Percentiles rank a stretch among this genome's conserved stretches.
These are phyloP conservation scores for Smithsoniella earleae DNA, from an alignment of 163 green algal species.

Conservation along the genomic window DNA sequence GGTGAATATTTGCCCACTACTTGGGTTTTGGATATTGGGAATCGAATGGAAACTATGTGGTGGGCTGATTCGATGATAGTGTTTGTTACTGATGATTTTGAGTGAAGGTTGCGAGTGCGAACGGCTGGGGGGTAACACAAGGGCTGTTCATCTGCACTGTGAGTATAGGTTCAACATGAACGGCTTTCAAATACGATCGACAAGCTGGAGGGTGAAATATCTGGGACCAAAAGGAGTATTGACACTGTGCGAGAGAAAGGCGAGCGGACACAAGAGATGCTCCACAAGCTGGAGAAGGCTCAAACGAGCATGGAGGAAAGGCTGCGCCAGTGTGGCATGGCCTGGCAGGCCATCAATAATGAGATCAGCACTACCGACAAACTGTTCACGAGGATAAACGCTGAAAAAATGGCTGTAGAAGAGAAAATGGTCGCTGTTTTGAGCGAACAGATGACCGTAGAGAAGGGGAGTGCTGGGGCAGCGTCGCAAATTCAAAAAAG, in stretches of 20 bases:
- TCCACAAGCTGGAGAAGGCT: slow-evolving; percentile 49
- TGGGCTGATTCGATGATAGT: too few relatives aligned
- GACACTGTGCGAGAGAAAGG: slow-evolving; percentile 45
- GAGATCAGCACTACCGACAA: slow-evolving; percentile 7
- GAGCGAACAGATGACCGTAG: slow-evolving; percentile 67
- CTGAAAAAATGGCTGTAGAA: slow-evolving; percentile 51
- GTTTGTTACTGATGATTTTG: too few relatives aligned
- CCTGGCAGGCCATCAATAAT: slow-evolving; percentile 42
- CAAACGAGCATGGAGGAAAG: slow-evolving; percentile 60
- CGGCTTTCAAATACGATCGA: slow-evolving; percentile 54
- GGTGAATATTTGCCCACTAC: too few relatives aligned
- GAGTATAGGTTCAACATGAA: slow-evolving; percentile 60
- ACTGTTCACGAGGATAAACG: slow-evolving; percentile 29
- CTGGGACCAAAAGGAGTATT: slow-evolving; percentile 45
- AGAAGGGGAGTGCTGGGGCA: slow-evolving; percentile 64
- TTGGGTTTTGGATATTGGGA: too few relatives aligned
- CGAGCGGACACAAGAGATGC: slow-evolving; percentile 44
- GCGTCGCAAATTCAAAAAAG: slow-evolving; percentile 47
- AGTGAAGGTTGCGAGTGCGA: too few relatives aligned
- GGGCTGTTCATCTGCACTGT: too few relatives aligned
- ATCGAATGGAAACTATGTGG: too few relatives aligned
- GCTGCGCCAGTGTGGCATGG: slow-evolving; percentile 35
- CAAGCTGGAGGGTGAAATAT: slow-evolving; percentile 63
- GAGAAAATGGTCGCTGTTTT: slow-evolving; percentile 57
- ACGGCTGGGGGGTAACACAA: too few relatives aligned